Conservation (phyloP, 805 yeast species). For the Candida peoriensis region DNA sequence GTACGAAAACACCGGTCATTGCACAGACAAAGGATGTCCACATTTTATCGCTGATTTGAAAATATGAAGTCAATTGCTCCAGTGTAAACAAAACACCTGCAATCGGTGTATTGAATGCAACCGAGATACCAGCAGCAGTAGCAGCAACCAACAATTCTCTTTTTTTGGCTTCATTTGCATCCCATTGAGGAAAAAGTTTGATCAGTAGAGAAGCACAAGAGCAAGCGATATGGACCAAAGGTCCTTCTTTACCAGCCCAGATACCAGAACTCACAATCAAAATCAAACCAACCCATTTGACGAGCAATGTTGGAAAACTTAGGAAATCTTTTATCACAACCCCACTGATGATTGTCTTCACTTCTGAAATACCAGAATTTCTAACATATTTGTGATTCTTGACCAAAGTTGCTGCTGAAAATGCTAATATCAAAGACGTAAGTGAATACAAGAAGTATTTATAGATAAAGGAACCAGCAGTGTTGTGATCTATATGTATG, state of each 20-base stretch:
- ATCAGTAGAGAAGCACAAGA: constrained; percentile 44
- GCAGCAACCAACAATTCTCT: constrained; percentile 72
- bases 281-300: constrained; percentile 54
- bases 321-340: constrained; percentile 49
- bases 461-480: constrained; percentile 26
- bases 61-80: constrained; percentile 62
- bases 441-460: constrained; percentile 34
- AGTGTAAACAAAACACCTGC: constrained; percentile 81
- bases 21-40: constrained; percentile 85
- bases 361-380: constrained; percentile 70
- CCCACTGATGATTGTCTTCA: constrained; percentile 65
- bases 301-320: constrained; percentile 43
- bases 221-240: constrained; percentile 74
- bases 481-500: constrained; percentile 17
- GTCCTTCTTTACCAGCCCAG: constrained; percentile 87
- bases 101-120: constrained; percentile 82
- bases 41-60: constrained; percentile 59
- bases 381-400: constrained; percentile 33
- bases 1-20: constrained; percentile 60
- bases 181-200: constrained; percentile 24
- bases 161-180: constrained; percentile 49
- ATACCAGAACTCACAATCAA: constrained; percentile 71
- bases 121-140: constrained; percentile 78
- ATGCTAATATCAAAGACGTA: constrained; percentile 34
- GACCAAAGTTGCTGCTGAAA: constrained; percentile 28